Percentiles rank a stretch among this genome's conserved stretches.
phyloP scores from a whole-genome alignment of 352 stramenopile genomes.

The Pythium monospermum region DNA sequence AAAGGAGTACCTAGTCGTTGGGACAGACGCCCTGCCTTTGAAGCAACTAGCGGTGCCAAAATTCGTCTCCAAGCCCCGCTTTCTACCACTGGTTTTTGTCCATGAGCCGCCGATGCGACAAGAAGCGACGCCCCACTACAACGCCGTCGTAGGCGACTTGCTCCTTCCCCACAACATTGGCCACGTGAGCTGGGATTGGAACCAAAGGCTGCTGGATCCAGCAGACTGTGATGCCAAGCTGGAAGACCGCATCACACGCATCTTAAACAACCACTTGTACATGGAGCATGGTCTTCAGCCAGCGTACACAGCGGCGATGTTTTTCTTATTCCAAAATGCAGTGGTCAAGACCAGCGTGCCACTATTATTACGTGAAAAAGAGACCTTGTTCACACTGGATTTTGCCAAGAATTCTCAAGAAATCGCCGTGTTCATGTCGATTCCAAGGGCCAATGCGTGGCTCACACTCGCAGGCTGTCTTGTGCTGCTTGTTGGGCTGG shows the following conservation, averaged over 20 bases:
- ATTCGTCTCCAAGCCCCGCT: background rate
- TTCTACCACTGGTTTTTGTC: slow-evolving; percentile 5
- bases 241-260: slow-evolving; percentile 2
- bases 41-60: background rate
- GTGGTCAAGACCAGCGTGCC: slow-evolving; percentile 1
- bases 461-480: background rate
- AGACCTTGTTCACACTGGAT: background rate
- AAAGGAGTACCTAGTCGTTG: background rate
- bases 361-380: background rate
- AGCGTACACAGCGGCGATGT: slow-evolving; percentile 1
- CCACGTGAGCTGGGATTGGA: background rate
- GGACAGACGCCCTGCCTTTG: background rate
- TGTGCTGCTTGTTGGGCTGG: background rate
- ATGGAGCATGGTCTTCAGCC: slow-evolving; percentile 1
- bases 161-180: slow-evolving; percentile 8
- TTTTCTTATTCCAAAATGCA: slow-evolving; percentile 2
- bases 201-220: background rate
- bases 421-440: background rate
- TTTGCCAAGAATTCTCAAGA: background rate
- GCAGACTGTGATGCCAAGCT: background rate
- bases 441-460: background rate
- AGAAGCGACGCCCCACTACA: background rate
- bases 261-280: slow-evolving; percentile 4
- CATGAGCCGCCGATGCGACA: slow-evolving; percentile 1
- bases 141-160: slow-evolving; percentile 2